Evolutionary conservation across 2,329 filamentous ascomycete genomes (phyloP).

Genomic region (Elsinoe batatas): DNA sequence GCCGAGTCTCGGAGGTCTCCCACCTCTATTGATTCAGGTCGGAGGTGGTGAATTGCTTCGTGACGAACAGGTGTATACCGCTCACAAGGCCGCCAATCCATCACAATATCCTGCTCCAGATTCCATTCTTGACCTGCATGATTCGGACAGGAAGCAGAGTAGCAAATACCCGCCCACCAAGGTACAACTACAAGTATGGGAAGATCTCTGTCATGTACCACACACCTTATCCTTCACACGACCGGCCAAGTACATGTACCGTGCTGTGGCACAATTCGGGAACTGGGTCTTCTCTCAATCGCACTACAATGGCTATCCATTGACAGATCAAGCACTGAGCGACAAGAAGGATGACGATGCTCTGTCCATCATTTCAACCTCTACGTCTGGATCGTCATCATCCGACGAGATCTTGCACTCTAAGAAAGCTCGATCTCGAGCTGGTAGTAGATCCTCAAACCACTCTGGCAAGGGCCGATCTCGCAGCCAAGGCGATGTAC

Average conservation of each 20-base stretch:
- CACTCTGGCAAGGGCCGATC: neutral
- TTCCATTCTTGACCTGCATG: slow-evolving; percentile 52
- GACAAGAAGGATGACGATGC: slow-evolving; percentile 64
- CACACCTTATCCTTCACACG: slow-evolving; percentile 90
- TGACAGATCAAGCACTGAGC: slow-evolving; percentile 62
- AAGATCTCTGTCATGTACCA: slow-evolving; percentile 84
- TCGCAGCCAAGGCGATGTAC: neutral
- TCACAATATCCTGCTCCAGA: slow-evolving; percentile 61
- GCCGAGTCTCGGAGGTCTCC: slow-evolving; percentile 78
- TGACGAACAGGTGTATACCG: slow-evolving; percentile 90
- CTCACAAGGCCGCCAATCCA: slow-evolving; percentile 88
- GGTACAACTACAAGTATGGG: slow-evolving; percentile 93
- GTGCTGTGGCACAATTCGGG: slow-evolving; percentile 83
- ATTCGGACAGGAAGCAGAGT: slow-evolving; percentile 44
- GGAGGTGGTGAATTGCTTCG: slow-evolving; percentile 82
- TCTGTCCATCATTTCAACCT: slow-evolving; percentile 60
- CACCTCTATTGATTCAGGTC: slow-evolving; percentile 74
- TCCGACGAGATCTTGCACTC: slow-evolving; percentile 16
- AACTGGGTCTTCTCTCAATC: slow-evolving; percentile 50
- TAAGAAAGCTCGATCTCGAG: slow-evolving; percentile 13
- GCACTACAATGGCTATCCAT: slow-evolving; percentile 60
- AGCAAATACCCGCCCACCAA: slow-evolving; percentile 70
- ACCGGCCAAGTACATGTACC: slow-evolving; percentile 95
- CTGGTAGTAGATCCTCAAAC: slow-evolving; percentile 10
- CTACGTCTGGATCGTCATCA: slow-evolving; percentile 33